phyloP scores from a whole-genome alignment of 2,329 filamentous ascomycete genomes.

The Escovopsis sp. region DNA sequence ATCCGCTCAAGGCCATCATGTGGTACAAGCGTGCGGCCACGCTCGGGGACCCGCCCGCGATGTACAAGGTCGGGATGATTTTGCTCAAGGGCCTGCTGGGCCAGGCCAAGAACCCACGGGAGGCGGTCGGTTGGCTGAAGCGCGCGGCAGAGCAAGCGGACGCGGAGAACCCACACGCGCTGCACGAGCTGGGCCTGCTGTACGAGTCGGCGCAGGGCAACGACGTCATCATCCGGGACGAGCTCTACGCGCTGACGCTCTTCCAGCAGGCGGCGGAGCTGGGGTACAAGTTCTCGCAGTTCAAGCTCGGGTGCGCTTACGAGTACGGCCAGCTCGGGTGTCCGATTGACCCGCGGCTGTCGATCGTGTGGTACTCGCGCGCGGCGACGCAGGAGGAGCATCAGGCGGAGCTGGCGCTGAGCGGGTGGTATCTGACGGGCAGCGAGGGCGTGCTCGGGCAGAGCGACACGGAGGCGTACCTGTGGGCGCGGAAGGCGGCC shows the following conservation, averaged over 20 bases:
- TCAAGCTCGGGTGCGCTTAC: slow-evolving; percentile 70
- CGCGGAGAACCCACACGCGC: slow-evolving; percentile 78
- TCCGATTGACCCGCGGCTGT: slow-evolving; percentile 65
- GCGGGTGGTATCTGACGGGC: slow-evolving; percentile 91
- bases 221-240: slow-evolving; percentile 65
- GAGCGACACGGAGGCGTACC: slow-evolving; percentile 88
- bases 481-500: slow-evolving; percentile 92
- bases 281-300: slow-evolving; percentile 92
- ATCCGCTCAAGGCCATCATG: slow-evolving; percentile 86
- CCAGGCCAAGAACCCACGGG: slow-evolving; percentile 64
- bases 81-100: slow-evolving; percentile 85
- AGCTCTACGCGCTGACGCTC: slow-evolving; percentile 63
- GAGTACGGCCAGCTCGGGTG: slow-evolving; percentile 81
- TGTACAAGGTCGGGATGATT: slow-evolving; percentile 99
- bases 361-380: slow-evolving; percentile 86
- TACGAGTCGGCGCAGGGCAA: slow-evolving; percentile 50
- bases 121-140: slow-evolving; percentile 86
- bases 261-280: slow-evolving; percentile 76
- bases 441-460: slow-evolving; percentile 76
- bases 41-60: slow-evolving; percentile 78
- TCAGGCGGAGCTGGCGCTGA: slow-evolving; percentile 71
- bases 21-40: slow-evolving; percentile 94
- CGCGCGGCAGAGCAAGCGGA: slow-evolving; percentile 81
- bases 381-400: slow-evolving; percentile 90
- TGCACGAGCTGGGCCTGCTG: slow-evolving; percentile 68